Base-by-base conservation (phyloP, 768 basidiomycete genomes). In the Calocera viscosa region DNA sequence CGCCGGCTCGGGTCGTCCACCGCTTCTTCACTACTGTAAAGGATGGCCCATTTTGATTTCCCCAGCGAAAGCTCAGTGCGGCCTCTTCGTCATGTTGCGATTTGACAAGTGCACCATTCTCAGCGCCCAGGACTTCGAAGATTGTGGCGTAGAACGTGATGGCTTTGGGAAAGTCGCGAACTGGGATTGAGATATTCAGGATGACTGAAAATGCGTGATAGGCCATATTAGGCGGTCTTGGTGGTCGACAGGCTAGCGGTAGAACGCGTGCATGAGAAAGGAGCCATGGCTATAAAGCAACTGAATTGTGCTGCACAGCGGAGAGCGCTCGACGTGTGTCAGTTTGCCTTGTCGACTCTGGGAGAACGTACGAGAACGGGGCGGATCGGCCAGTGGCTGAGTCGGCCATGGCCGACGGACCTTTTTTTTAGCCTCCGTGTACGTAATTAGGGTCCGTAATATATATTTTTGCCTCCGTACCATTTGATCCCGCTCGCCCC, bases 161-260 rank as follows among this genome's bases (percentile, higher is more conserved):
- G 53, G 53, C 53, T 60, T 60, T 60, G 14, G 53, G 26, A 32
- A 60, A 60, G 53, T 60, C 53, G 53, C 53, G 53, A 32, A 60
- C 53, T 28, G 53, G 53, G 30, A 60, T 60, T 2, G 53, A 60
- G 53, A 60, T 60, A 60, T 60, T 60, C 16, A 60, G 53, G 53
- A 60, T 60, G 11, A 60, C 53, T 11, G 53, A 32, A 19, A 28
- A 32, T 2, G 11, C 16, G 30, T 26, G 30, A 32, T 12, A 30
- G 53, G 30, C 14, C 53, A 60, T 60, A 16, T 12, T 60, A 60
- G 26, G 30, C 10, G 26, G 24, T 19, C 5, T 60, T 26, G 26
- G 26, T 60, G 5, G 14, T 16, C 7, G 19, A 19, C 7, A 19
- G 19, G 43, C 5, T 47, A 38, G 14, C 14, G 35, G 35, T 38